Evolutionary conservation across 1,284 basidiomycete species (phyloP), one percentile per base, ranked within the genome.

Genomic region (Sanghuangporus weigelae): DNA sequence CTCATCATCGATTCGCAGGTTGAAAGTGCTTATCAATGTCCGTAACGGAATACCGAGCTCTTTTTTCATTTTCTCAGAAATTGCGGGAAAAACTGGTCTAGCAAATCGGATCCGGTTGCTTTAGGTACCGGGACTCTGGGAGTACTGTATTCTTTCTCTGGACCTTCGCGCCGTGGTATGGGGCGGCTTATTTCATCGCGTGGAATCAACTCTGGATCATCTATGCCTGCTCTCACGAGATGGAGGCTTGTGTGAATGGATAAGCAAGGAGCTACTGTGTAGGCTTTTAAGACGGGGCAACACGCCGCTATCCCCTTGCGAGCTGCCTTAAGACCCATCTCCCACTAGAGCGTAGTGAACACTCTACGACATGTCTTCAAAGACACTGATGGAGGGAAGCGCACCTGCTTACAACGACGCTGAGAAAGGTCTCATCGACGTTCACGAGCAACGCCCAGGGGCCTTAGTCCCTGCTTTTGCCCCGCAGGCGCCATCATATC

Each of bases 341-440:
- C 39, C 48, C 46, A 35, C 57, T 40, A 60, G 57, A 57, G 59
- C 51, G 40, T 19, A 39, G 11, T 54, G 16, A 46, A n/a, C 44
- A 31, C 50, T 58, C 64, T 26, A 46, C 44, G 54, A 35, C 19
- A 60, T 66, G 61, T 57, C 61, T 31, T 55, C 51, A 12, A 63
- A 46, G 42, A 51, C 40, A 55, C 36, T 59, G 14, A 31, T 50
- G 26, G 55, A 64, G 46, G 65, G 59, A 39, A 62, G 36, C 50
- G 60, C 56, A 6, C 62, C 62, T 36, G 57, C 58, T n/a, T 64
- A 64, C 56, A 77, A 77, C 72, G 84, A 86, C 66, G 78, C 83
- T 59, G 86, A 88, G 76, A 83, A 81, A 70, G 86, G 85, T 60
- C 79, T 77, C 59, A 70, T 81, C 40, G 62, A 62, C 51, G 49